phyloP scores from a whole-genome alignment of 257 asterid species.

The Verbascum thapsus region DNA sequence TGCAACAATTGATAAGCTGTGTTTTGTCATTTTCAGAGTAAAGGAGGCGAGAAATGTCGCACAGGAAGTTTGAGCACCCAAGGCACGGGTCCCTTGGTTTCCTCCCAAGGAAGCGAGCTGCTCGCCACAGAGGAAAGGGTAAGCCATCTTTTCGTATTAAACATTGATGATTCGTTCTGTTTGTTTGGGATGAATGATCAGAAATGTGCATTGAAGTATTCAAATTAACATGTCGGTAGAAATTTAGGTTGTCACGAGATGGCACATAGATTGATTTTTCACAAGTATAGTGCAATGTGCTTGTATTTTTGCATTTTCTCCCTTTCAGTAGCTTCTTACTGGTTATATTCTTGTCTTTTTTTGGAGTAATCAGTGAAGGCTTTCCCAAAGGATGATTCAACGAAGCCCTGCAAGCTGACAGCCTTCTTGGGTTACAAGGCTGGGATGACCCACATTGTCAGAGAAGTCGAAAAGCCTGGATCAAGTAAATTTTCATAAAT shows the following conservation, averaged over 20 bases:
- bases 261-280: neutral
- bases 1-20: neutral
- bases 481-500: slow-evolving; percentile 40
- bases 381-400: slow-evolving; percentile 64
- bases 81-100: slow-evolving; percentile 72
- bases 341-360: neutral
- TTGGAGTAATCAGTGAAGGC: slow-evolving; percentile 55
- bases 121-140: slow-evolving; percentile 70
- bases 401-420: slow-evolving; percentile 55
- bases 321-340: neutral
- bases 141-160: neutral
- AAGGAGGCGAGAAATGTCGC: slow-evolving; percentile 53
- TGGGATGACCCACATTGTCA: slow-evolving; percentile 68
- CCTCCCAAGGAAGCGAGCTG: slow-evolving; percentile 70
- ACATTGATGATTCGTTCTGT: neutral
- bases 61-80: slow-evolving; percentile 77
- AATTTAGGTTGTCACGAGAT: neutral
- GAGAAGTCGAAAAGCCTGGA: slow-evolving; percentile 69
- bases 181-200: neutral
- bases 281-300: neutral
- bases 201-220: neutral
- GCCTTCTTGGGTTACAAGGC: slow-evolving; percentile 64
- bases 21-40: slow-evolving; percentile 17
- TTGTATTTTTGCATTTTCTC: neutral
- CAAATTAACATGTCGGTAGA: neutral